Base-by-base conservation (phyloP, 2,329 filamentous ascomycete species). In the Botrytis fragariae region DNA sequence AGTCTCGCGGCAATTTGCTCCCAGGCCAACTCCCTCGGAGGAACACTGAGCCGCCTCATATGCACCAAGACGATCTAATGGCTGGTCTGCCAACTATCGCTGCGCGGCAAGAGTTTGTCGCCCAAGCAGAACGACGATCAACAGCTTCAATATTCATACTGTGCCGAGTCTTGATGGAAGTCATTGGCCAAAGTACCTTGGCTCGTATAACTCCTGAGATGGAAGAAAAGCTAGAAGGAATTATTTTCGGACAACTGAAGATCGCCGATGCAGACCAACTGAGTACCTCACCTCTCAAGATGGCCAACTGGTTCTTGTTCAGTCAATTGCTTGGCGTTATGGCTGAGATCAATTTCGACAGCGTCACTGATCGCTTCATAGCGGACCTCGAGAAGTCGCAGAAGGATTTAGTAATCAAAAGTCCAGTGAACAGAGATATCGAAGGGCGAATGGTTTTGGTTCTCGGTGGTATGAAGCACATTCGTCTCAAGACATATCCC, bases 261-360 rank as follows among this genome's bases (percentile, higher is more conserved):
- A 92, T 92, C 63, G 92, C 94, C 12, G 95, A 98, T 74, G 90
- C 93, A 0, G 94, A 97, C 12, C 90, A 95, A 79, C 85, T 95
- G 5, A 85, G 90, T 75, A 86, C 91, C 14, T 97, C 94, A 0
- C 91, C 93, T 0, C 85, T 98, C 37, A 94, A 94, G 77, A 90
- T 96, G 83, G 93, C 96, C 22, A 99, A 99, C 79, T 99, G 95
- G 95, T 93, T 93, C 74, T 90, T 99, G 4, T 98, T 98, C 81
- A 92, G 94, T 32, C 93, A 97, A 79, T 85, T 99, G 5, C 88
- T 99, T 1, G 96, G 97, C n/a, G 92, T 95, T 57, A 97, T 99
- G 93, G 98, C 96, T 83, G 92, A 93, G 62, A 91, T 96, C 76
- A 95, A 97, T 80, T 98, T 99, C 81, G 85, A 89, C 25, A 93